Evolutionary conservation across 352 stramenopile species (phyloP), one percentile per base, ranked within the genome.

Genomic region (Phytophthora rubi): DNA sequence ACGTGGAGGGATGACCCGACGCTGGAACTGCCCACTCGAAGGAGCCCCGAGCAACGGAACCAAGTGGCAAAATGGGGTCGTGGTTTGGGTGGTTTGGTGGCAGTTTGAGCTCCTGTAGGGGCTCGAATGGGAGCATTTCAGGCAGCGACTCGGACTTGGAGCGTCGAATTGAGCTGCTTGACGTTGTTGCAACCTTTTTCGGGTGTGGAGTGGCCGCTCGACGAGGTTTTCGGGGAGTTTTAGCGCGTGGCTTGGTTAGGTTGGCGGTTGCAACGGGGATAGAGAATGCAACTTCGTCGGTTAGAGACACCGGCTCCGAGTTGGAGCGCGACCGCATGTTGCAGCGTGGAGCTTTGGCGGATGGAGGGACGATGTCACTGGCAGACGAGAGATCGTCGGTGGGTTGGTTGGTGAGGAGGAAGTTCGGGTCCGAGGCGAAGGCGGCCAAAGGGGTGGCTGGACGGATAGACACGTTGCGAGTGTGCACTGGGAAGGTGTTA

Each of bases 251-350:
- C 28, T 71, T 55, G 16, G 42, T 10, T 4, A 58, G 26, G 12
- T 15, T 15, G 16, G 55, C 16, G 35, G 42, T 55, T 2, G 47
- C 33, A 0, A 33, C 42, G 12, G 39, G 39, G 53, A 57, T 30
- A 30, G 28, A 30, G 28, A 30, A 30, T 30, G 28, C 53, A 49
- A n/a, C 1, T 44, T 62, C 58, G 0, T 68, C 53, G 9, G 59
- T 53, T 3, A 47, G 23, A 30, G 47, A 23, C n/a, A 93, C 76
- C 0, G 87, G 87, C 76, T 93, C 90, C 35, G 87, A 95, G 52
- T 95, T 93, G 30, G 87, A 95, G 2, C 87, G 79, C 12, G 81
- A 82, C 6, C 87, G 80, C 35, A 88, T 42, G 16, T 85, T 80
- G 30, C 70, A 62, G 4, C 79, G 79, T 18, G 78, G 62, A 0